phyloP scores from a whole-genome alignment of 192 early-diverging fungal genomes.

The Backusella circina region DNA sequence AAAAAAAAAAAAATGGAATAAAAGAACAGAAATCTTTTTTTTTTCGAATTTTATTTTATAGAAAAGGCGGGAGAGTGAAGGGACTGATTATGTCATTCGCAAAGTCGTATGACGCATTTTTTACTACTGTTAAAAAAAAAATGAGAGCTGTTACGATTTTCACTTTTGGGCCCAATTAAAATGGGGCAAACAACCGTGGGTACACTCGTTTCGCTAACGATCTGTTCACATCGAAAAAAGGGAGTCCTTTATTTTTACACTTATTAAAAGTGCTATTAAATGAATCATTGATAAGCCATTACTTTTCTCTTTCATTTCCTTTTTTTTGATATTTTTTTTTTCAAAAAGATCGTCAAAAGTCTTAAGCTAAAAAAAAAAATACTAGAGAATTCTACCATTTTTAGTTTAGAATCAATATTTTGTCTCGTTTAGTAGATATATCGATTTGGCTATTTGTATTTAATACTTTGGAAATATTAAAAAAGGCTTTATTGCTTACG shows the following conservation, averaged over 20 bases:
- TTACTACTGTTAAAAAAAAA: neutral
- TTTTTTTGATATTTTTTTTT: neutral
- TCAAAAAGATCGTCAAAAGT: too few relatives aligned
- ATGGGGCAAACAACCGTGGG: neutral
- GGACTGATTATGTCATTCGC: neutral
- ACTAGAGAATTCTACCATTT: too few relatives aligned
- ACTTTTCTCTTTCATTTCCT: too few relatives aligned
- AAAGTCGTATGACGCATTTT: neutral
- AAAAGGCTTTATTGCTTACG: too few relatives aligned
- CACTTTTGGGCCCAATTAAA: neutral
- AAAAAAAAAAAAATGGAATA: neutral
- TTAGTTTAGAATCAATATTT: too few relatives aligned
- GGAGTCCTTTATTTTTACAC: neutral
- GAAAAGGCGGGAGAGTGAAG: neutral
- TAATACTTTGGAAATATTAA: too few relatives aligned
- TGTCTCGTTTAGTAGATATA: too few relatives aligned
- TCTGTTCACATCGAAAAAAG: neutral
- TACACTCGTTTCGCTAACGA: neutral
- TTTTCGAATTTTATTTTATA: neutral
- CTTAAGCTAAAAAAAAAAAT: too few relatives aligned
- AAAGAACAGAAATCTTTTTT: neutral
- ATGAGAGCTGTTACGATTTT: neutral
- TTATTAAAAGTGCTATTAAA: too few relatives aligned
- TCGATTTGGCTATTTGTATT: too few relatives aligned
- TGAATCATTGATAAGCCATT: too few relatives aligned